Percentiles rank a stretch among this genome's conserved stretches.
Evolutionary conservation across 371 early-diverging fungal species (phyloP).

Genomic region (Apophysomyces trapeziformis): DNA sequence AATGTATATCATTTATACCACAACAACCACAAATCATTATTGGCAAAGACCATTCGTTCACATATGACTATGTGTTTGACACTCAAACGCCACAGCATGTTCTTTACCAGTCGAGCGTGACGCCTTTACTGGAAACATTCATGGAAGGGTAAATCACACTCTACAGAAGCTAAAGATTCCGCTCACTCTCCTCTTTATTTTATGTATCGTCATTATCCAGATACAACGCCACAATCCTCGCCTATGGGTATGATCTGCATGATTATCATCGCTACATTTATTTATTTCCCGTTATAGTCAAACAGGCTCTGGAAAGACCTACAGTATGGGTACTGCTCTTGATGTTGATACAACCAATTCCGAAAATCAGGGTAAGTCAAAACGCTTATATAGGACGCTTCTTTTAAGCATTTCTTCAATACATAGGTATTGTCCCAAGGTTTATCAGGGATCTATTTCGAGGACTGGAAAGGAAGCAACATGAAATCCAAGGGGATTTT

Average conservation of each 20-base stretch:
- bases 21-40: constrained; percentile 64
- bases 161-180: not conserved
- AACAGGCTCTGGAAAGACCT: constrained; percentile 97
- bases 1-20: constrained; percentile 68
- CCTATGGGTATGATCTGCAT: constrained; percentile 82
- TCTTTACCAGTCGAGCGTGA: constrained; percentile 70
- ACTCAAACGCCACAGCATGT: constrained; percentile 66
- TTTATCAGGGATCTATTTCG: constrained; percentile 74
- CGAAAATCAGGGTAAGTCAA: constrained; percentile 30
- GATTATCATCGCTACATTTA: not conserved
- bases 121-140: constrained; percentile 77
- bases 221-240: constrained; percentile 90
- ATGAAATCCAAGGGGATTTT: constrained; percentile 17
- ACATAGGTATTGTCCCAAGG: constrained; percentile 86
- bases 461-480: constrained; percentile 19
- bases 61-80: constrained; percentile 87
- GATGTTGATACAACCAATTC: constrained; percentile 41
- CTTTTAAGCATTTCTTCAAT: not conserved
- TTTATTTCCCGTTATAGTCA: constrained; percentile 52
- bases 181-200: not conserved
- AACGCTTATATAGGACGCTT: not conserved
- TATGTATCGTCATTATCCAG: constrained; percentile 21
- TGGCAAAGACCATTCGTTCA: constrained; percentile 72
- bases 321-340: constrained; percentile 93
- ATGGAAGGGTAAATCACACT: constrained; percentile 72